phyloP scores from a whole-genome alignment of 1,139 yeast species.

The Scheffersomyces quercinus region DNA sequence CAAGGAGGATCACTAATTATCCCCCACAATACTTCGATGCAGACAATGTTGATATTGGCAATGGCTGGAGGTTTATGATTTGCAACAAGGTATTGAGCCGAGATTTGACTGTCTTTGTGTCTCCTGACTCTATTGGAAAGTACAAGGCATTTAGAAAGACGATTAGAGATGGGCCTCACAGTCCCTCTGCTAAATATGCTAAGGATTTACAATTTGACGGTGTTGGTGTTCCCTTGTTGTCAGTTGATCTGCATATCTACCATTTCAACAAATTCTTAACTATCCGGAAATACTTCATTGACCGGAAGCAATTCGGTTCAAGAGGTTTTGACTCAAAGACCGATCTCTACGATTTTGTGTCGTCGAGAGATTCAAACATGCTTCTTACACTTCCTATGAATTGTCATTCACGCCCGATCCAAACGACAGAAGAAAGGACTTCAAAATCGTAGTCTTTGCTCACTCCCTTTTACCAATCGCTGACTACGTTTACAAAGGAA shows the following conservation, averaged over 20 bases:
- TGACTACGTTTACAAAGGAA: slow-evolving; percentile 8
- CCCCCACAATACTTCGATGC: not conserved
- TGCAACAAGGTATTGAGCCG: not conserved
- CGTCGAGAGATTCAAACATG: slow-evolving; percentile 4
- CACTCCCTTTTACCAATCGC: slow-evolving; percentile 8
- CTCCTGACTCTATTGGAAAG: slow-evolving; percentile 5
- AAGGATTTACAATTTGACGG: slow-evolving; percentile 6
- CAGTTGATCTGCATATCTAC: slow-evolving; percentile 1
- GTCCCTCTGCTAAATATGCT: not conserved
- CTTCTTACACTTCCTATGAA: slow-evolving; percentile 4
- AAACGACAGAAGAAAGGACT: slow-evolving; percentile 2
- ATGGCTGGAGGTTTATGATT: slow-evolving; percentile 4
- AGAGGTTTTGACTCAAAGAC: slow-evolving; percentile 3
- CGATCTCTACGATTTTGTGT: slow-evolving; percentile 5
- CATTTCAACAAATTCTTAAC: slow-evolving; percentile 6
- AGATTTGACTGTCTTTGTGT: slow-evolving; percentile 5
- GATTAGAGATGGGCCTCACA: not conserved
- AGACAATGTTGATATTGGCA: not conserved
- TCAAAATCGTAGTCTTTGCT: slow-evolving; percentile 7
- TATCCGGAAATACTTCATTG: not conserved
- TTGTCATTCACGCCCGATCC: slow-evolving; percentile 4
- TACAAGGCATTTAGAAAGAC: slow-evolving; percentile 4
- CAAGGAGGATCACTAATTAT: not conserved
- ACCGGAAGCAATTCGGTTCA: not conserved
- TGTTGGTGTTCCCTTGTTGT: slow-evolving; percentile 8